Evolutionary conservation across 208 protist species (phyloP), one percentile per base, ranked within the genome.

Genomic region (Trypanosoma caninum): DNA sequence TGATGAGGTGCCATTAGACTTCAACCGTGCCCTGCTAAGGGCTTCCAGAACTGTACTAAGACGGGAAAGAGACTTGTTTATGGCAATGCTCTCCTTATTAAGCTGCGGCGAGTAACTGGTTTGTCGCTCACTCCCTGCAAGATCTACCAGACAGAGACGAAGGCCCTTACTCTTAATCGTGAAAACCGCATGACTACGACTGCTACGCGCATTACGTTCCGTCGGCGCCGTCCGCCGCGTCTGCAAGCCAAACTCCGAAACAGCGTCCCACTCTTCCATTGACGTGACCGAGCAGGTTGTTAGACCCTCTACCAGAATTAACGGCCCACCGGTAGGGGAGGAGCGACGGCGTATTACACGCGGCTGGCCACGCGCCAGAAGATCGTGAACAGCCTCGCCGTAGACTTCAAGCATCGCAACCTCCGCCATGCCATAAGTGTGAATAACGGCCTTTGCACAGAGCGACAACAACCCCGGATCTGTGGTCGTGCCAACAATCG

Each of bases 111-210:
- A 89, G 50, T 93, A 95, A 20, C 81, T 72, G 0, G 76, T 87
- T 62, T 95, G 89, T 16, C 89, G 78, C 64, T 95, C 85, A 51
- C 84, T 92, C 25, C 89, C 89, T n/a, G 86, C 86, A 11, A 95
- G 65, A 44, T 95, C 89, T 16, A 95, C 89, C 10, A 95, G 72
- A 45, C 86, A 93, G n/a, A 95, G 65, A 18, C 82, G 76, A 44
- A 95, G 65, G 20, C 82, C 80, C 33, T 50, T 48, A 44, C 75
- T 86, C 38, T 97, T 91, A 37, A 97, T 72, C 18, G 87, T 95
- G 72, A 97, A 94, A 61, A 97, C 72, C 42, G 91, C 80, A 63
- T 98, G 96, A 56, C 92, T 97, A 18, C 96, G 80, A 48, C 89
- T 97, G 53, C 91, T 97, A 13, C 79, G 75, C 6, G 76, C 57